Evolutionary conservation across 257 asterid genomes (phyloP), one percentile per base, ranked within the genome.

Genomic region (Petunia axillaris): DNA sequence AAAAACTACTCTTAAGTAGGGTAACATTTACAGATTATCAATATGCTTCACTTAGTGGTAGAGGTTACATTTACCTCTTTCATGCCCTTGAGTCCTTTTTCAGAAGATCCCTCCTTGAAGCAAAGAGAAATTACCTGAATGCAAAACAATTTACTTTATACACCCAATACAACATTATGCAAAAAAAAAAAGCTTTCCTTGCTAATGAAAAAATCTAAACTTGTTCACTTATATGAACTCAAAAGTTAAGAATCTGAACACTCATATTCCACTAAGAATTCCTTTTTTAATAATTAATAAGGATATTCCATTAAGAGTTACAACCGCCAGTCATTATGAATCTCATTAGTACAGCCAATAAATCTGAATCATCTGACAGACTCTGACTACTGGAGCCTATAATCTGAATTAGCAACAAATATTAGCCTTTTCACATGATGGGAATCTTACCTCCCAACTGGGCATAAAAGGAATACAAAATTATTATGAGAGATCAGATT

Each of bases 41-140:
- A 71, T 50, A 71, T 25, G 46, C 40, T 58, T 77, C 59, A 57
- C 15, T 77, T 57, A 25, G n/a, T 25, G 57, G 40, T 44, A 75
- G 36, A 58, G 9, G 41, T 77, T 5, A 25, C 38, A 36, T 64
- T 55, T 83, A 85, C 86, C 86, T 58, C 80, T 57, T 64, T 83
- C 83, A 80, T 77, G 76, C 79, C 44, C 76, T 73, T 50, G 15
- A 76, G 76, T 46, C 35, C 88, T 70, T 40, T 73, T 25, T 5
- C 83, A 41, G 86, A 68, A 39, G 82, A 66, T 64, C 85, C 85
- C 79, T 81, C 79, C 66, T 83, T 83, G 77, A 74, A 62, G 64
- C 81, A 73, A 52, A 85, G 11, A 53, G 88, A 83, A 55, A 80
- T 75, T n/a, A 83, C 81, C 88, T 85, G 82, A 63, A 52, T 38